Conservation (phyloP, 2,329 filamentous ascomycete genomes). For the Penicillium glabrum region DNA sequence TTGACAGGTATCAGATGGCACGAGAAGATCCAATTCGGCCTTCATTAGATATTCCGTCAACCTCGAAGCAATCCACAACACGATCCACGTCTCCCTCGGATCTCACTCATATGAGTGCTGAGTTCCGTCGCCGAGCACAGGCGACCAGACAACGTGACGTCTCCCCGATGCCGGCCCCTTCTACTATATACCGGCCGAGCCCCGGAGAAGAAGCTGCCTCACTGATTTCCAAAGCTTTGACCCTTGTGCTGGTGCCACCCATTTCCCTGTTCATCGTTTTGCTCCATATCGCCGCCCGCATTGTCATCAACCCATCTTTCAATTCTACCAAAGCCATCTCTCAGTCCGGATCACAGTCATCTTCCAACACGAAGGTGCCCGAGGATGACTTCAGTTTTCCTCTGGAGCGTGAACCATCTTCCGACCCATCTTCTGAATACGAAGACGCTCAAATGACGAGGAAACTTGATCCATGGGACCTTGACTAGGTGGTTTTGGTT, state of each 20-base stretch:
- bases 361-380: constrained; percentile 19
- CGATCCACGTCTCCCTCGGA: constrained; percentile 30
- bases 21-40: constrained; percentile 2
- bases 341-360: constrained; percentile 16
- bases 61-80: constrained; percentile 13
- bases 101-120: constrained; percentile 30
- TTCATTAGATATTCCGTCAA: constrained; percentile 4
- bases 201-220: constrained; percentile 58
- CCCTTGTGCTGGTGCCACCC: constrained; percentile 77
- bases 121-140: constrained; percentile 56
- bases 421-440: constrained; percentile 26
- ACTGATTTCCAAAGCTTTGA: constrained; percentile 73
- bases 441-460: constrained; percentile 17
- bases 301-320: constrained; percentile 50
- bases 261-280: constrained; percentile 75
- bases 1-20: not conserved
- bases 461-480: constrained; percentile 29
- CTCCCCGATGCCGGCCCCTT: constrained; percentile 67
- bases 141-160: constrained; percentile 57
- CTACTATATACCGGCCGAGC: constrained; percentile 59
- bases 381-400: constrained; percentile 43
- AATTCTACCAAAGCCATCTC: constrained; percentile 20
- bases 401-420: constrained; percentile 30
- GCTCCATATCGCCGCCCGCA: constrained; percentile 75
- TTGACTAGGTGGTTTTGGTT: constrained; percentile 17